Base-by-base conservation (phyloP, 2,329 filamentous ascomycete species). In the Ploettnerulaceae sp. region DNA sequence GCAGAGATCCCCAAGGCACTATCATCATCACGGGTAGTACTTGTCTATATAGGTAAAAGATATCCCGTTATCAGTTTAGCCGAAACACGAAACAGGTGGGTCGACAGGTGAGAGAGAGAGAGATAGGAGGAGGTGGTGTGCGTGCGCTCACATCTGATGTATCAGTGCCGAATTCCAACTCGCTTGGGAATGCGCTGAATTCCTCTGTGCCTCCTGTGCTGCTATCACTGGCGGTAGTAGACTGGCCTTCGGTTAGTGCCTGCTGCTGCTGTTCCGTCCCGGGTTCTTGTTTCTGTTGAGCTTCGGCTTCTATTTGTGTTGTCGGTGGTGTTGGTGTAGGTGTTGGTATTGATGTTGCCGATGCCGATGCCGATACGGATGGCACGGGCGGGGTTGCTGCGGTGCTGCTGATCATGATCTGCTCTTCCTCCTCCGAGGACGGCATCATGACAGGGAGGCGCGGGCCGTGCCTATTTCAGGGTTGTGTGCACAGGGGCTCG, bases 161-260 rank as follows among this genome's bases (percentile, higher is more conserved):
- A 40, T 50, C 43, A n/a, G 48, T 50, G 6, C 48, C 48, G 21
- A 40, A 15, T n/a, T 50, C 48, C 12, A 50, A n/a, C 5, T 50
- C 48, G 17, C 9, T 29, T 9, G 43, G 48, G 42, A 28, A 50
- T 1, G 33, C 38, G 43, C 41, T 41, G 12, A 48, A 24, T n/a
- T 25, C 21, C 2, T 28, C 31, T 4, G 1, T 14, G 9, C 4
- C 17, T 5, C 12, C 38, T 15, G 40, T n/a, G n/a, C n/a, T n/a
- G n/a, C n/a, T n/a, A n/a, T 25, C n/a, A 14, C 20, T 14, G 28
- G 3, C 20, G 15, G 28, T 17, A 9, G 7, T 42, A 22, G 17
- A 18, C 18, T 36, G 20, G 12, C 14, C 2, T 18, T 33, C 31
- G 28, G 5, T 9, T 7, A 17, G 14, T 6, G 14, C 31, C 7